phyloP scores from a whole-genome alignment of 2,329 filamentous ascomycete genomes.

The Aspergillus sp. region DNA sequence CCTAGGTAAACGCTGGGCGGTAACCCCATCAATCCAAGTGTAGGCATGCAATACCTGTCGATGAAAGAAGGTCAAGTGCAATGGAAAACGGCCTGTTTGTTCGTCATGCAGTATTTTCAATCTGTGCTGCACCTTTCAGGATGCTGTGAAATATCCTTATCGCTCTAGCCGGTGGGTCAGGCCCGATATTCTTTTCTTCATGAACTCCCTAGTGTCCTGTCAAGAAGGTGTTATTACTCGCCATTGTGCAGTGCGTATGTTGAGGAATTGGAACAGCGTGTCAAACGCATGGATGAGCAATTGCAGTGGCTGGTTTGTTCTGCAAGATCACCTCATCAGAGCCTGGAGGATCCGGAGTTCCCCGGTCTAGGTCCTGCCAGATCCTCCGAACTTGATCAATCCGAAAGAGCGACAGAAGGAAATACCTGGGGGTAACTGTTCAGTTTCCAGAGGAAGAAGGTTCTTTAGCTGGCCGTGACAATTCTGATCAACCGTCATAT shows the following conservation, averaged over 20 bases:
- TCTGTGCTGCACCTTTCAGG: constrained; percentile 4
- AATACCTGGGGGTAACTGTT: neutral
- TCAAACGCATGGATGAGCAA: constrained; percentile 5
- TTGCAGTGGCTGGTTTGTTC: neutral
- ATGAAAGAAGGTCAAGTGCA: constrained; percentile 7
- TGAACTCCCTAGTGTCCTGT: too few species aligned
- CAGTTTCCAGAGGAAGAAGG: neutral
- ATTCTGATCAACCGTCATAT: constrained; percentile 6
- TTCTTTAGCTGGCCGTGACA: neutral
- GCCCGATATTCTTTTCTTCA: neutral
- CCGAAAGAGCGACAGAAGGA: neutral
- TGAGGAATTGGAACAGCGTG: constrained; percentile 5
- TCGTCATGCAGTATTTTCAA: constrained; percentile 6
- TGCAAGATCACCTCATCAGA: neutral
- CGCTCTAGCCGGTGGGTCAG: constrained; percentile 1
- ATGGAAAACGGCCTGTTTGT: constrained; percentile 6
- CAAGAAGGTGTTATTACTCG: neutral
- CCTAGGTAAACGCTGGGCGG: too few species aligned
- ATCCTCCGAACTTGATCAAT: too few species aligned
- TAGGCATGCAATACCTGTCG: constrained; percentile 9
- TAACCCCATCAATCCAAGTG: too few species aligned
- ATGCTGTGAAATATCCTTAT: neutral
- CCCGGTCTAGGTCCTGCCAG: neutral
- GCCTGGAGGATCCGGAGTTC: neutral
- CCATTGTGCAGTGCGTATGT: constrained; percentile 4